A percentile compares a stretch with the other conserved stretches of the same genome.
phyloP scores from a whole-genome alignment of 768 basidiomycete species.

The Rhodosporidiobolus odoratus region DNA sequence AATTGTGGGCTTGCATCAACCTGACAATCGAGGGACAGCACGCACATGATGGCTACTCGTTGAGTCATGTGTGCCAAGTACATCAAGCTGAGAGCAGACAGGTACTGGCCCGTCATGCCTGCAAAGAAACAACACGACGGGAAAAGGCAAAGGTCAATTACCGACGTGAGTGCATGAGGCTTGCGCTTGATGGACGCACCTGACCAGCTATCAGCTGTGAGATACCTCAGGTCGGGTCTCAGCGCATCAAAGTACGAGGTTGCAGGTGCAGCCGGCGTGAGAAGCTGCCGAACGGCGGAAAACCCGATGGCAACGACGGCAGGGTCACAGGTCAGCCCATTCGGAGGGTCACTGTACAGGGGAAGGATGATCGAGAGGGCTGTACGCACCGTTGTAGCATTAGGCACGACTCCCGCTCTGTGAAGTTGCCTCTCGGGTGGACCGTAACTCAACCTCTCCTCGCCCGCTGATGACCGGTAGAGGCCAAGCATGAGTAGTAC shows the following conservation, averaged over 20 bases:
- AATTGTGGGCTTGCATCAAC: neutral
- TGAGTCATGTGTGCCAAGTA: slow-evolving; percentile 30
- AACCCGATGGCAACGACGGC: neutral
- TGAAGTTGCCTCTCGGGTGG: neutral
- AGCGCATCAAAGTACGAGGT: slow-evolving; percentile 22
- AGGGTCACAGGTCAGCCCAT: neutral
- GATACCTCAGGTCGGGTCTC: slow-evolving; percentile 20
- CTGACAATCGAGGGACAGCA: neutral
- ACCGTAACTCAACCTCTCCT: no score
- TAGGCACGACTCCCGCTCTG: neutral
- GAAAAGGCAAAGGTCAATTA: neutral
- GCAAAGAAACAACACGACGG: neutral
- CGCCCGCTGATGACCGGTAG: no score
- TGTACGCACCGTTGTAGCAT: neutral
- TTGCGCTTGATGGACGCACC: slow-evolving; percentile 5
- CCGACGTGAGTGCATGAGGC: no score
- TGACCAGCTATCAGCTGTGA: slow-evolving; percentile 19
- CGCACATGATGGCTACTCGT: slow-evolving; percentile 26
- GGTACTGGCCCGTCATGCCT: slow-evolving; percentile 25
- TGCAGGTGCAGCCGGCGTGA: slow-evolving; percentile 12
- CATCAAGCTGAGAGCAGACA: slow-evolving; percentile 17
- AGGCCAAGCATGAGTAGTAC: neutral
- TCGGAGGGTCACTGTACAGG: no score
- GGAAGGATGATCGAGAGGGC: neutral
- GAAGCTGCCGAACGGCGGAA: slow-evolving; percentile 2